A percentile compares a stretch with the other conserved stretches of the same genome.
phyloP scores from a whole-genome alignment of 352 stramenopile species.

The Globisporangium echinulatum region DNA sequence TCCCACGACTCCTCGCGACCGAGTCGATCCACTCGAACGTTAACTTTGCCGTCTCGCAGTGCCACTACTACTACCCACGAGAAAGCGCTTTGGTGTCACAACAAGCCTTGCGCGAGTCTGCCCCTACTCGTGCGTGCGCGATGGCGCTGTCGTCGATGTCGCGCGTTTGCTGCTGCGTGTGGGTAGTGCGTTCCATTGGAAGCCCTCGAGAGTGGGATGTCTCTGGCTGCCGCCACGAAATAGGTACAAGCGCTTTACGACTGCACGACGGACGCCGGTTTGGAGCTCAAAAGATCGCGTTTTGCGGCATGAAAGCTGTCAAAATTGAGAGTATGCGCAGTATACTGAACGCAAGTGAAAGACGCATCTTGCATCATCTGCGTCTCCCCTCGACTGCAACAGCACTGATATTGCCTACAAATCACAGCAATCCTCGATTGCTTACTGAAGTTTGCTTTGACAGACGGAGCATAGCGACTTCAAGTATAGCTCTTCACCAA shows the following conservation, averaged over 20 bases:
- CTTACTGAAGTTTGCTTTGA: not conserved
- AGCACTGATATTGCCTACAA: too few relatives aligned
- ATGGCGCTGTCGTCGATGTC: not conserved
- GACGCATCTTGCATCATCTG: not conserved
- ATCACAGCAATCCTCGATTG: not conserved
- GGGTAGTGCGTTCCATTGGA: not conserved
- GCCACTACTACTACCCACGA: too few relatives aligned
- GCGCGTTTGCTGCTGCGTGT: too few relatives aligned
- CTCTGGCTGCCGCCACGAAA: not conserved
- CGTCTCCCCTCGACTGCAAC: not conserved
- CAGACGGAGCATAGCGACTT: not conserved
- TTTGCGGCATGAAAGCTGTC: too few relatives aligned
- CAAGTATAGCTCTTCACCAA: not conserved
- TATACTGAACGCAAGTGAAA: not conserved
- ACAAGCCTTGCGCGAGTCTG: too few relatives aligned
- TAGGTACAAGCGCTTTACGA: not conserved
- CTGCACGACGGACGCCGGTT: not conserved
- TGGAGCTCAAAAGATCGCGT: not conserved
- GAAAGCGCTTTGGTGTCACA: too few relatives aligned
- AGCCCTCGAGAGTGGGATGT: not conserved
- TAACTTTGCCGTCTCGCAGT: too few relatives aligned
- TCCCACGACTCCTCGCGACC: constrained; percentile 10
- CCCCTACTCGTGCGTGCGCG: not conserved
- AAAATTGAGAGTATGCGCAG: not conserved
- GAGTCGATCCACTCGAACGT: too few relatives aligned